Percentiles rank a stretch among this genome's conserved stretches.
These are phyloP conservation scores for Pseudocercospora eumusae DNA, from an alignment of 2,329 filamentous ascomycete species.

Conservation along the genomic window DNA sequence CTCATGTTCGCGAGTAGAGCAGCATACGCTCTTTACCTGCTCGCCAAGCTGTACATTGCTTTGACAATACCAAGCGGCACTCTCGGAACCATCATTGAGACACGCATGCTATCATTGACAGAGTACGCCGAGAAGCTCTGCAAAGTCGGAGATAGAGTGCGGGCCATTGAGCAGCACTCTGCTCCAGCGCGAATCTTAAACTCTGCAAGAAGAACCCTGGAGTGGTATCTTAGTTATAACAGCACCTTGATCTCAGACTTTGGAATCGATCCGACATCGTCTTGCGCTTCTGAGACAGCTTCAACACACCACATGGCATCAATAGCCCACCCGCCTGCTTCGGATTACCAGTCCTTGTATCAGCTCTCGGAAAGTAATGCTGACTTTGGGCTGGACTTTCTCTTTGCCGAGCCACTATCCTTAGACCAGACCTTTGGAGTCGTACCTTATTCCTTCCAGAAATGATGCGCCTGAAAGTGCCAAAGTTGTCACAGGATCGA, in stretches of 20 bases:
- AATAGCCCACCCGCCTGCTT: not conserved
- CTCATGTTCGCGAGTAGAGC: constrained; percentile 30
- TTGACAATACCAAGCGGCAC: constrained; percentile 32
- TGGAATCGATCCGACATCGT: not conserved
- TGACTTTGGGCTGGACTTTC: constrained; percentile 26
- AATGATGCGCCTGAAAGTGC: not conserved
- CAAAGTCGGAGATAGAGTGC: constrained; percentile 10
- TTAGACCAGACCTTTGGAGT: not conserved
- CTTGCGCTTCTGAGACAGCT: not conserved
- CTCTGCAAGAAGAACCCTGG: constrained; percentile 22
- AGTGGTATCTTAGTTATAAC: constrained; percentile 29
- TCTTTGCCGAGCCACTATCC: constrained; percentile 25
- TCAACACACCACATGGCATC: not conserved
- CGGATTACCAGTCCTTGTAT: constrained; percentile 20
- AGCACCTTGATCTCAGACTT: constrained; percentile 14
- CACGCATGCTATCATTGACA: constrained; percentile 30
- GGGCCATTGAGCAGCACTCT: constrained; percentile 22
- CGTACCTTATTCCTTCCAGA: not conserved
- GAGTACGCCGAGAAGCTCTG: constrained; percentile 33
- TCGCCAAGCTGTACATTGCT: constrained; percentile 36
- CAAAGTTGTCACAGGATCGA: not conserved
- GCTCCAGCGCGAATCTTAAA: constrained; percentile 27
- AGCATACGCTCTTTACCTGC: constrained; percentile 31
- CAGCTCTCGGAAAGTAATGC: constrained; percentile 19
- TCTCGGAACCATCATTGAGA: constrained; percentile 31